phyloP scores from a whole-genome alignment of 441 rosid species.

The Gossypium lobatum region DNA sequence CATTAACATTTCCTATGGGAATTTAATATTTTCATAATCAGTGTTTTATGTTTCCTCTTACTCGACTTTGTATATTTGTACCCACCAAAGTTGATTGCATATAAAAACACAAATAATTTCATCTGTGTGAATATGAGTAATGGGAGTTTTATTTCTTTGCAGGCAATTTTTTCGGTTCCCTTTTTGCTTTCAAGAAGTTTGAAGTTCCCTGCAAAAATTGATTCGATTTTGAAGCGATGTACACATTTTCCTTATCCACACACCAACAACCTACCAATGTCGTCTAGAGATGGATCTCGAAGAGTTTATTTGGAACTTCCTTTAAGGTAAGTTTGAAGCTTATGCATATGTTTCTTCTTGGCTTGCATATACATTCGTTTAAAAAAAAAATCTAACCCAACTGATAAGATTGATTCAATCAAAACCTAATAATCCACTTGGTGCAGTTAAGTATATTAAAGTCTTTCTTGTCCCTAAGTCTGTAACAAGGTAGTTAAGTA shows the following conservation, averaged over 20 bases:
- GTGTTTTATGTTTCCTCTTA: too few species aligned
- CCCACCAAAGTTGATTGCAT: not conserved
- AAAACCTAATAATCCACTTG: too few species aligned
- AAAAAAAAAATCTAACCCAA: too few species aligned
- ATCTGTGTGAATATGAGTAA: not conserved
- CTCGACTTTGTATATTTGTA: too few species aligned
- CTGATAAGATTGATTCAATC: too few species aligned
- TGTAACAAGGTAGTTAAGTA: too few species aligned
- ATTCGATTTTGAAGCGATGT: slow-evolving; percentile 43
- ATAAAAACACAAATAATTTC: not conserved
- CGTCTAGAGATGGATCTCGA: slow-evolving; percentile 42
- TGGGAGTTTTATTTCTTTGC: slow-evolving; percentile 12
- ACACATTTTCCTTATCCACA: slow-evolving; percentile 53
- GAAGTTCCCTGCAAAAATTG: slow-evolving; percentile 65
- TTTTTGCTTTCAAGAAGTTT: slow-evolving; percentile 59
- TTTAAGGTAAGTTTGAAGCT: slow-evolving; percentile 59
- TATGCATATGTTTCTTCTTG: too few species aligned
- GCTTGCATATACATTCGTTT: too few species aligned
- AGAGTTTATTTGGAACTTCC: slow-evolving; percentile 83
- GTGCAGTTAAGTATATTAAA: too few species aligned
- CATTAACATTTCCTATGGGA: too few species aligned
- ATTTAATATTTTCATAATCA: too few species aligned
- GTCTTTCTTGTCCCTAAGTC: too few species aligned
- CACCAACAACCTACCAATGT: slow-evolving; percentile 36
- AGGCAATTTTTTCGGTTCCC: slow-evolving; percentile 76